phyloP scores from a whole-genome alignment of 352 stramenopile genomes.

The Globisporangium spiculum region DNA sequence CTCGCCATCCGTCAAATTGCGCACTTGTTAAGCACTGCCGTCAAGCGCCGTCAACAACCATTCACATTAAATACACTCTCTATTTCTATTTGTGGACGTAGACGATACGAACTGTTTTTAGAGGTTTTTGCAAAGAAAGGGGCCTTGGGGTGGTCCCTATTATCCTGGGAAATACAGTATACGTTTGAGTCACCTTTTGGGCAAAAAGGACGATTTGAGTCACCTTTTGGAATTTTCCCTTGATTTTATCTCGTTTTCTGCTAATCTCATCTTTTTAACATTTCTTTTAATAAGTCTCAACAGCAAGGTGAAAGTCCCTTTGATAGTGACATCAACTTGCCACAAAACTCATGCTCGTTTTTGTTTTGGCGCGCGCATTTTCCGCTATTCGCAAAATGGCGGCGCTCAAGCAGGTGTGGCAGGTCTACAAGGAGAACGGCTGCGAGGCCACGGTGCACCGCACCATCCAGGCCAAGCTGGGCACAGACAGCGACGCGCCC shows the following conservation, averaged over 20 bases:
- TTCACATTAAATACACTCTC: background rate
- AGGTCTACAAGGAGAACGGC: conserved; percentile 45
- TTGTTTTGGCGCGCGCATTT: background rate
- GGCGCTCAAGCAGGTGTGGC: conserved; percentile 37
- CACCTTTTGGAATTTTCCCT: no score
- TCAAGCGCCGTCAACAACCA: background rate
- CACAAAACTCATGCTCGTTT: background rate
- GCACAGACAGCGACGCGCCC: conserved; percentile 17
- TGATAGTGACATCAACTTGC: background rate
- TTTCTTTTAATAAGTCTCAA: background rate
- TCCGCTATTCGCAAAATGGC: conserved; percentile 21
- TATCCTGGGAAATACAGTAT: conserved; percentile 1
- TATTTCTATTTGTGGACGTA: background rate
- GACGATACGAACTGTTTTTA: no score
- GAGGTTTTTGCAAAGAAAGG: background rate
- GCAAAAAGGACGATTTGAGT: no score
- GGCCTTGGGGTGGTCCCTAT: background rate
- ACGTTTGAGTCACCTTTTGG: no score
- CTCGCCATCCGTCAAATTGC: background rate
- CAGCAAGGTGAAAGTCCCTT: background rate
- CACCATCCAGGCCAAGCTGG: conserved; percentile 28
- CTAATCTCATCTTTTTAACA: background rate
- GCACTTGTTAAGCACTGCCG: background rate
- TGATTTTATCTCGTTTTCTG: background rate
- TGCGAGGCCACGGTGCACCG: conserved; percentile 35